Base-by-base conservation (phyloP, 257 asterid genomes). In the Gentiana macrophylla region DNA sequence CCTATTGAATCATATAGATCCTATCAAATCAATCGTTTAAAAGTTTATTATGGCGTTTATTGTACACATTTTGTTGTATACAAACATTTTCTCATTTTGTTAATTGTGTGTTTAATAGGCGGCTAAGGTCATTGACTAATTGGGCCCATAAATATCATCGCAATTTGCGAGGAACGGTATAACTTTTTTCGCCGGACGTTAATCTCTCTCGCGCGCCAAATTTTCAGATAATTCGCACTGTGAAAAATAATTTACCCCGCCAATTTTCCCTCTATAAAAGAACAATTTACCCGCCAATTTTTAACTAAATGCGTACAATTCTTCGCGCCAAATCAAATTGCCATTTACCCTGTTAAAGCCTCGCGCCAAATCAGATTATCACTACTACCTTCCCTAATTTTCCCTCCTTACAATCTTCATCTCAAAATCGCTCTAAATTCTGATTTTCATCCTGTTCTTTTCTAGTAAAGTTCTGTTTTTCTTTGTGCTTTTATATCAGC, bases 241-340 rank as follows among this genome's bases (percentile, higher is more conserved):
- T 24, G 24, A 24, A 24, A 24, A 24, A 24, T 24, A 24, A 24
- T 24, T 24, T 24, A 6, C 46, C 54, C 67, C 54, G 63, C 56
- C 50, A 61, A 56, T 11, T 6, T 44, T 38, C 36, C 13, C 61
- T 35, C 55, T 2, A 47, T 36, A 44, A 49, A 3, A 11, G 12
- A 32, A 56, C 38, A 45, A 56, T 13, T 36, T 37, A 55, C 56
- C 75, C 79, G 82, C 82, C 62, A 56, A 59, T 7, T 44, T n/a
- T 41, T 50, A 1, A 33, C 59, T 12, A 3, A 37, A n/a, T 32
- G 45, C 12, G 8, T 3, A 32, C 44, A 55, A 6, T 35, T 9
- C 35, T 54, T 70, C 59, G 66, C 79, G 79, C 81, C 79, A 70
- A 71, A 46, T 53, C 37, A 6, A 34, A 43, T 32, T 1, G 44